Conservation (phyloP, 164 flowering plant species). For the Macadamia integrifolia region DNA sequence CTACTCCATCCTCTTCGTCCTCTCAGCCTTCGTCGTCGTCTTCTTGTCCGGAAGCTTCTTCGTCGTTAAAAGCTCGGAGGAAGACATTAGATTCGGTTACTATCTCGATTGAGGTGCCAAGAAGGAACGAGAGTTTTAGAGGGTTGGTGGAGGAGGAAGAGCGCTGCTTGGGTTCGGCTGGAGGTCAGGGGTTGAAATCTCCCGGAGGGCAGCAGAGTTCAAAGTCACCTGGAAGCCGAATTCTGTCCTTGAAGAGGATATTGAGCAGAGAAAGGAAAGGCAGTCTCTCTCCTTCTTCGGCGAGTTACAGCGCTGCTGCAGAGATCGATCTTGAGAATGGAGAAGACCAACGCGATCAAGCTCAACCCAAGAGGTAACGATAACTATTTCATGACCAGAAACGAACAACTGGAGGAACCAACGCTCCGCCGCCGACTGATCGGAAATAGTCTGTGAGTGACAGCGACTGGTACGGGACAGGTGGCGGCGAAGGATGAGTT, state of each 20-base stretch:
- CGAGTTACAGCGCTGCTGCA: not conserved
- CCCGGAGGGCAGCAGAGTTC: not conserved
- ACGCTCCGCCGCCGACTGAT: too few species aligned
- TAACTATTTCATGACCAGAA: too few species aligned
- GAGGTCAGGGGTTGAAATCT: not conserved
- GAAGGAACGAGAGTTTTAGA: not conserved
- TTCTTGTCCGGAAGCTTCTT: not conserved
- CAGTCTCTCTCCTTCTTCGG: not conserved
- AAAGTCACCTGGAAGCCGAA: not conserved
- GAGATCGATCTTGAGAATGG: not conserved
- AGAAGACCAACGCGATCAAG: not conserved
- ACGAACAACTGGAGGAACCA: too few species aligned
- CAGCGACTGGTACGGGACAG: too few species aligned
- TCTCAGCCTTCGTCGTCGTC: not conserved
- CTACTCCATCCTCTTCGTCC: not conserved
- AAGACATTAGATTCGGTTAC: slow-evolving; percentile 3
- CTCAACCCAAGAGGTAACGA: too few species aligned
- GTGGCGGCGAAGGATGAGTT: too few species aligned
- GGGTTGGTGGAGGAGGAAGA: not conserved
- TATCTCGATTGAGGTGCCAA: slow-evolving; percentile 5
- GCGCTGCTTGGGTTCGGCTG: not conserved
- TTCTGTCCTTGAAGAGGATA: not conserved
- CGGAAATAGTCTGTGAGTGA: too few species aligned
- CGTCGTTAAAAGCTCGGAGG: slow-evolving; percentile 13
- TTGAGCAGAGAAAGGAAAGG: not conserved